Evolutionary conservation across 805 yeast genomes (phyloP), one percentile per base, ranked within the genome.

Genomic region (Candida chilensis): DNA sequence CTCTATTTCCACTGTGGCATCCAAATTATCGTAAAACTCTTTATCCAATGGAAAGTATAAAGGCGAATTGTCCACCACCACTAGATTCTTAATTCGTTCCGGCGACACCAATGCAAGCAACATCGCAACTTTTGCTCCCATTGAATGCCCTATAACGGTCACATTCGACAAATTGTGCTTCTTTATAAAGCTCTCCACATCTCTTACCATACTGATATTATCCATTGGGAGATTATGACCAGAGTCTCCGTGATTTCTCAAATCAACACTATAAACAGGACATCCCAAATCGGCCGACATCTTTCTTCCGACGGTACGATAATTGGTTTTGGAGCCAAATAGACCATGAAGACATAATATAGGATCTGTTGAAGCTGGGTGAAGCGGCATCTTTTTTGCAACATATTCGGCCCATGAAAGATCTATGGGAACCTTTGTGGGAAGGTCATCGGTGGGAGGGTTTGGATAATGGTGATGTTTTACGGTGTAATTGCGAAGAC

Each of bases 121-220:
- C 66, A 75, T 62, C 0, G 71, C 71, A 1, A 68, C 62, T 41
- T 72, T 74, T 4, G 77, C 80, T 1, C 83, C 83, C 71, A 75
- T 65, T 13, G 78, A 72, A 42, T 69, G 78, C 0, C 82, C 81
- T 9, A 64, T 34, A 3, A 66, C 30, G 22, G 57, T 45, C 4
- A 60, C 49, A 10, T 54, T 53, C 31, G 45, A 38, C 14, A 60
- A 49, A 21, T 41, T 32, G 11, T 43, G 36, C 9, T 48, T 41
- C 20, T 52, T 38, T 2, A 70, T 37, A 30, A 60, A 60, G 24
- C 44, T 38, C 3, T 53, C 42, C 3, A 71, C 52, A 41, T 72
- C 79, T 4, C 44, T 35, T 2, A 68, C 60, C 54, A 70, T 42
- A 5, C 63, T 46, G 4, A 30, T n/a, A 40, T 74, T 73, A 30